Evolutionary conservation across 2,329 filamentous ascomycete species (phyloP).

Genomic region (Dactylonectria estremocensis): DNA sequence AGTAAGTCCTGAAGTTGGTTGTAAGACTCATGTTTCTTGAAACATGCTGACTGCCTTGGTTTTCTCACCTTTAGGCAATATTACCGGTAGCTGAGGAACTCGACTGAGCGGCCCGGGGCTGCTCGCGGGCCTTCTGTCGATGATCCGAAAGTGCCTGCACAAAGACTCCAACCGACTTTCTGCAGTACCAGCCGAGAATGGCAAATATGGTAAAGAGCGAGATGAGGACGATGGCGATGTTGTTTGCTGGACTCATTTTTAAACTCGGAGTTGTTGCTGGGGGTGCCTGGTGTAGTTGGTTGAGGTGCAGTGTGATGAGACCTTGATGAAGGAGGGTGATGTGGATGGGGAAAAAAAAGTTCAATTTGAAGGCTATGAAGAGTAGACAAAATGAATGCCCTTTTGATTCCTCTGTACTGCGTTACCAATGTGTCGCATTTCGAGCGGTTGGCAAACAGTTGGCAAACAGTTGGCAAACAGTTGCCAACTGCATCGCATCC

Average conservation of each 20-base stretch:
- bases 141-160: conserved; percentile 46
- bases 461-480: conserved; percentile 14
- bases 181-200: conserved; percentile 50
- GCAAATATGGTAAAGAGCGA: conserved; percentile 50
- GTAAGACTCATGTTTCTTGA: neutral
- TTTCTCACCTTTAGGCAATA: conserved; percentile 33
- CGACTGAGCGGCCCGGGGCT: conserved; percentile 18
- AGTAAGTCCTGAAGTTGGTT: neutral
- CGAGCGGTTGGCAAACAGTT: neutral
- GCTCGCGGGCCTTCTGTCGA: conserved; percentile 30
- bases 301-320: neutral
- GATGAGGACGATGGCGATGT: conserved; percentile 53
- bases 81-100: conserved; percentile 29
- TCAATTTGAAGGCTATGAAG: neutral
- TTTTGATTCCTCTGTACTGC: neutral
- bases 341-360: neutral
- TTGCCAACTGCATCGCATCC: neutral
- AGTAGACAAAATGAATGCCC: neutral
- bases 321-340: neutral
- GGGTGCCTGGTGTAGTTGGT: neutral
- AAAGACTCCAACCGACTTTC: conserved; percentile 50
- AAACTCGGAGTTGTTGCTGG: neutral
- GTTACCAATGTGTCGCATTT: too few species aligned
- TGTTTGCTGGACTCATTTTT: conserved; percentile 49
- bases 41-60: neutral